phyloP scores from a whole-genome alignment of 129 eudicot genomes.

The Escallonia rubra region DNA sequence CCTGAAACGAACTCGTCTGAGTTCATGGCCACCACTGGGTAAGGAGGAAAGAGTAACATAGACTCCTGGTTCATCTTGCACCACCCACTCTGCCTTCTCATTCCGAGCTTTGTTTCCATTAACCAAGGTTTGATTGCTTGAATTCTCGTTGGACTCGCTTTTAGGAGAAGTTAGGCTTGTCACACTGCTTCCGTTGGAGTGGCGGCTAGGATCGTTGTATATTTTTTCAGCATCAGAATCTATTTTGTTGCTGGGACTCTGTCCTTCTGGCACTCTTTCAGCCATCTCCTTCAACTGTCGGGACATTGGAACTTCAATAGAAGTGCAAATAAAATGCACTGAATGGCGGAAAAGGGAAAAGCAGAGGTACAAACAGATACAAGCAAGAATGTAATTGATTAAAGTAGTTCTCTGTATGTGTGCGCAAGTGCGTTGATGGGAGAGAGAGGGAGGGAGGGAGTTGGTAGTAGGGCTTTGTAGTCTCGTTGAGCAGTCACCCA shows the following conservation, averaged over 20 bases:
- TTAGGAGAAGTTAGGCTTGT: constrained; percentile 25
- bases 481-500: too few species aligned
- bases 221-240: constrained; percentile 17
- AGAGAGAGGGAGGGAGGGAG: too few species aligned
- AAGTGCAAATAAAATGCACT: neutral
- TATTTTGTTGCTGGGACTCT: constrained; percentile 12
- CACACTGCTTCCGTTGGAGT: constrained; percentile 22
- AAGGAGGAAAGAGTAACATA: constrained; percentile 45
- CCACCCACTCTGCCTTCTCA: constrained; percentile 37
- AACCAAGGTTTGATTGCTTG: constrained; percentile 11
- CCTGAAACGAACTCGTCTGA: constrained; percentile 74
- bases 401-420: too few species aligned
- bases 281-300: constrained; percentile 57
- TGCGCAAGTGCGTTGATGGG: too few species aligned
- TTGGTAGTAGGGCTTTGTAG: too few species aligned
- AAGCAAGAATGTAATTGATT: neutral
- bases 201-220: neutral
- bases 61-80: constrained; percentile 64
- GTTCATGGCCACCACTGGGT: constrained; percentile 53
- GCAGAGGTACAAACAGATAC: neutral
- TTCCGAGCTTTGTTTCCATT: constrained; percentile 32
- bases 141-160: constrained; percentile 14
- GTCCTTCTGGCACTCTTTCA: constrained; percentile 28
- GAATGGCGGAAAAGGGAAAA: neutral
- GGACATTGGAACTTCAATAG: neutral